A percentile compares a stretch with the other conserved stretches of the same genome.
Conservation (phyloP, 1,284 basidiomycete genomes). For the Sporisorium sorghi region DNA sequence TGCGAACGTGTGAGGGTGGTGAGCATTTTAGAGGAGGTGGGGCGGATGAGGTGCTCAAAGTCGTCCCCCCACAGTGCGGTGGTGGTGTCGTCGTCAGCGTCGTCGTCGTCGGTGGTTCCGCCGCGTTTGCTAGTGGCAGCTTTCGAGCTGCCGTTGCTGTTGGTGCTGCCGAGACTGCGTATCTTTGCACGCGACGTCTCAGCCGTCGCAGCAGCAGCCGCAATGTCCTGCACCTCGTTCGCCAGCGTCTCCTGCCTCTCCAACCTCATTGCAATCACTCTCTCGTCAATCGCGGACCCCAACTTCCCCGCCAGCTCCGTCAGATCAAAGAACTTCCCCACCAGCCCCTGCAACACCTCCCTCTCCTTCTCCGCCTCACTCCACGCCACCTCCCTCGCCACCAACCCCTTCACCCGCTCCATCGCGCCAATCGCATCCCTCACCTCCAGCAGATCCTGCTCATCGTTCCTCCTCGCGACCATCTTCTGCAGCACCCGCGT, state of each 20-base stretch:
- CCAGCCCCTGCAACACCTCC: conserved; percentile 13
- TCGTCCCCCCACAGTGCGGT: conserved; percentile 59
- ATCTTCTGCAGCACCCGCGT: conserved; percentile 62
- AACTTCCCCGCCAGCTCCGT: conserved; percentile 43
- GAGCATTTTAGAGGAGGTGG: conserved; percentile 52
- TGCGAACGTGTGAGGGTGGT: conserved; percentile 44
- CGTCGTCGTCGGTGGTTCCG: background rate
- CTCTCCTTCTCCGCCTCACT: background rate
- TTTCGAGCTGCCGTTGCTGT: background rate
- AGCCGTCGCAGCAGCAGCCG: conserved; percentile 22
- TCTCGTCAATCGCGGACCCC: conserved; percentile 65
- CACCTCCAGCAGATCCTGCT: conserved; percentile 65
- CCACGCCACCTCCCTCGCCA: conserved; percentile 25
- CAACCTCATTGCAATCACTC: conserved; percentile 61
- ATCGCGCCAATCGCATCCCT: conserved; percentile 58
- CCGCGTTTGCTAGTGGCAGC: background rate
- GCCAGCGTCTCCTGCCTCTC: conserved; percentile 56
- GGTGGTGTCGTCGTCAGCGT: background rate
- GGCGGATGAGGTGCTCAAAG: conserved; percentile 66
- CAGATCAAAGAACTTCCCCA: conserved; percentile 35
- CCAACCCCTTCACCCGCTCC: conserved; percentile 20
- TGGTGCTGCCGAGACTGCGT: conserved; percentile 1
- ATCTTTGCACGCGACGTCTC: conserved; percentile 8
- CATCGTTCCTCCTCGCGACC: conserved; percentile 56
- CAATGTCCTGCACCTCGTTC: conserved; percentile 31